These are phyloP conservation scores for Choanephora cucurbitarum DNA, from an alignment of 371 early-diverging fungal genomes.

Conservation along the genomic window DNA sequence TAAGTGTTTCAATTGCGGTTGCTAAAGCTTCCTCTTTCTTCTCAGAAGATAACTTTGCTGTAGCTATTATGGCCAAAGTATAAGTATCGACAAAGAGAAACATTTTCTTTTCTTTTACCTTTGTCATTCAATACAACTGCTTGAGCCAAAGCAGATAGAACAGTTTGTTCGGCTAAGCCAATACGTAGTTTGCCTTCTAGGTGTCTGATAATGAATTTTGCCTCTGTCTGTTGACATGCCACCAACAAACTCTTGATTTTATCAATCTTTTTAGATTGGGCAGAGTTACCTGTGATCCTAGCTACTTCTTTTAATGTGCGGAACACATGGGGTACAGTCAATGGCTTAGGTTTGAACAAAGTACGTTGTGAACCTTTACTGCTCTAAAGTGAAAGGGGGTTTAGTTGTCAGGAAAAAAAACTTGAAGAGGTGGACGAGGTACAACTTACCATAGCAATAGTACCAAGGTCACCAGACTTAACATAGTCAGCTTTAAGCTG, in stretches of 20 bases:
- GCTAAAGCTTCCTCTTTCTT: constrained; percentile 62
- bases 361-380: constrained; percentile 78
- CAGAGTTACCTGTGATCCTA: constrained; percentile 75
- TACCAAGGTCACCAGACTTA: constrained; percentile 90
- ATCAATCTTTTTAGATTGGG: constrained; percentile 80
- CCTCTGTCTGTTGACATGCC: constrained; percentile 83
- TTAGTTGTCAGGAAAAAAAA: too few species aligned
- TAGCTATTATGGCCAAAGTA: too few species aligned
- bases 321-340: constrained; percentile 87
- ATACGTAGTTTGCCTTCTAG: constrained; percentile 97
- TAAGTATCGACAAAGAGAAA: too few species aligned
- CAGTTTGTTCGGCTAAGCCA: constrained; percentile 96
- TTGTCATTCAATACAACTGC: constrained; percentile 62
- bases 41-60: constrained; percentile 51
- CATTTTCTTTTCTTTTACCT: constrained; percentile 20
- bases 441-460: constrained; percentile 85
- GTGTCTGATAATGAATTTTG: constrained; percentile 92
- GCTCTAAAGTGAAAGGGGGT: constrained; percentile 40
- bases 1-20: constrained; percentile 76
- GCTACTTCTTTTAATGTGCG: constrained; percentile 88
- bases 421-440: too few species aligned
- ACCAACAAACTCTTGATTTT: constrained; percentile 85
- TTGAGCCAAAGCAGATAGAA: constrained; percentile 87
- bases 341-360: constrained; percentile 76
- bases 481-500: constrained; percentile 82